phyloP scores from a whole-genome alignment of 2,329 filamentous ascomycete genomes.

The Lachnum nothofagi region DNA sequence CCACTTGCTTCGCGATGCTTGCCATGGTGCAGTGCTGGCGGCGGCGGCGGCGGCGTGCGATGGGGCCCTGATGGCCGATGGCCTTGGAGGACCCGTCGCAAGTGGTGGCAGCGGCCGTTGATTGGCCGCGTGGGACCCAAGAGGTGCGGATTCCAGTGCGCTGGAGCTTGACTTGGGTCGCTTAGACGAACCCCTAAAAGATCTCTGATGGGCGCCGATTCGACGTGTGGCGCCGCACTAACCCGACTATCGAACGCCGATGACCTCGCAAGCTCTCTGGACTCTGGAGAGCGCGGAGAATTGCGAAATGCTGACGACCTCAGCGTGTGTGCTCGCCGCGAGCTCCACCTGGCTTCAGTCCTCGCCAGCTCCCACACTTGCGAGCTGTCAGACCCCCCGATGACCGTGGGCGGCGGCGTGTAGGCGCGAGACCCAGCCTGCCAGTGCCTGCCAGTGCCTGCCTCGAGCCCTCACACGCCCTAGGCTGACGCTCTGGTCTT shows the following conservation, averaged over 20 bases:
- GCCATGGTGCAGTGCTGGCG: too few species aligned
- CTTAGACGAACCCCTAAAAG: slow-evolving; percentile 5
- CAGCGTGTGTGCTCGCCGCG: not conserved
- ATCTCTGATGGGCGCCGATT: not conserved
- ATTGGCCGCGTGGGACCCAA: too few species aligned
- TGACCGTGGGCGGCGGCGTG: too few species aligned
- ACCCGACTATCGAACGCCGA: slow-evolving; percentile 22
- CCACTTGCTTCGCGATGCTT: too few species aligned
- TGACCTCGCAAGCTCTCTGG: slow-evolving; percentile 7
- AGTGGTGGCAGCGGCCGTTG: too few species aligned
- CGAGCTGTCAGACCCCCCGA: slow-evolving; percentile 17
- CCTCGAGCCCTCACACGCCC: not conserved
- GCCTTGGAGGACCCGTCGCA: too few species aligned
- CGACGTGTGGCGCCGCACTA: slow-evolving; percentile 17
- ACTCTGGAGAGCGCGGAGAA: slow-evolving; percentile 8
- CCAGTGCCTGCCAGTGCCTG: not conserved
- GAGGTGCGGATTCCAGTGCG: too few species aligned
- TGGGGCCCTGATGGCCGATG: too few species aligned
- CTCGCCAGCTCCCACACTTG: slow-evolving; percentile 4
- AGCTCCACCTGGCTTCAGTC: not conserved
- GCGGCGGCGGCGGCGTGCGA: too few species aligned
- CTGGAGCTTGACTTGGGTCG: too few species aligned
- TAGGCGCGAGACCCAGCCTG: not conserved
- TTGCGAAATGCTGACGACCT: slow-evolving; percentile 13
- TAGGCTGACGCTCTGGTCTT: not conserved